A percentile compares a stretch with the other conserved stretches of the same genome.
Conservation (phyloP, 1,139 yeast species). For the Saccharomyces hybrid region DNA sequence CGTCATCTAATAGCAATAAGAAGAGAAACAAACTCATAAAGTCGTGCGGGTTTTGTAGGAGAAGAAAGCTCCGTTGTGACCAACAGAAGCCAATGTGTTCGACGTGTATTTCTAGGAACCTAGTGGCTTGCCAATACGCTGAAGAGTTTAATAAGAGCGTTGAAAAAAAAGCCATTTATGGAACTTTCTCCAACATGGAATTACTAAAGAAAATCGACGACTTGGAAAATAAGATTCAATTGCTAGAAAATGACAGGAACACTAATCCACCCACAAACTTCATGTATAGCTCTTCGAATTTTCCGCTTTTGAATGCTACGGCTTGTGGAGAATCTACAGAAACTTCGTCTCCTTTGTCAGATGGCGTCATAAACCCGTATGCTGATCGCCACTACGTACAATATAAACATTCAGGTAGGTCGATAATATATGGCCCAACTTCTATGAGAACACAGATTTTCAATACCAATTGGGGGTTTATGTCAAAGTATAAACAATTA, state of each 20-base stretch:
- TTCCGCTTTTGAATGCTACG: neutral
- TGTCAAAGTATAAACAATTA: slow-evolving; percentile 16
- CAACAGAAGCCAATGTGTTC: slow-evolving; percentile 25
- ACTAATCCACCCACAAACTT: neutral
- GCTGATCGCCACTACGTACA: slow-evolving; percentile 13
- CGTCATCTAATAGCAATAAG: neutral
- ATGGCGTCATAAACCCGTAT: slow-evolving; percentile 12
- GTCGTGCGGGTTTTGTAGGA: slow-evolving; percentile 30
- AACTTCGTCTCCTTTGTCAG: neutral
- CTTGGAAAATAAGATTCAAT: neutral
- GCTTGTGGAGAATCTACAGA: neutral
- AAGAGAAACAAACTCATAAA: slow-evolving; percentile 24
- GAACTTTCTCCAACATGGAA: neutral
- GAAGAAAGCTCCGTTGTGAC: slow-evolving; percentile 30
- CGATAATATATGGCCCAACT: slow-evolving; percentile 25
- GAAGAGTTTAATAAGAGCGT: slow-evolving; percentile 7
- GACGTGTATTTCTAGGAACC: slow-evolving; percentile 20
- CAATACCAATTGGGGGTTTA: slow-evolving; percentile 16
- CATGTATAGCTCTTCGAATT: neutral
- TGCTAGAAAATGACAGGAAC: neutral
- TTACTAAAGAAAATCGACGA: slow-evolving; percentile 5
- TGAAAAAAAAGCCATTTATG: neutral
- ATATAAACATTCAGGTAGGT: slow-evolving; percentile 14
- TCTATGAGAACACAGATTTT: slow-evolving; percentile 18
- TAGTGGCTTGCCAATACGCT: slow-evolving; percentile 22